These are phyloP conservation scores for Xerocomus spinulosus DNA, from an alignment of 768 basidiomycete genomes.

Conservation along the genomic window DNA sequence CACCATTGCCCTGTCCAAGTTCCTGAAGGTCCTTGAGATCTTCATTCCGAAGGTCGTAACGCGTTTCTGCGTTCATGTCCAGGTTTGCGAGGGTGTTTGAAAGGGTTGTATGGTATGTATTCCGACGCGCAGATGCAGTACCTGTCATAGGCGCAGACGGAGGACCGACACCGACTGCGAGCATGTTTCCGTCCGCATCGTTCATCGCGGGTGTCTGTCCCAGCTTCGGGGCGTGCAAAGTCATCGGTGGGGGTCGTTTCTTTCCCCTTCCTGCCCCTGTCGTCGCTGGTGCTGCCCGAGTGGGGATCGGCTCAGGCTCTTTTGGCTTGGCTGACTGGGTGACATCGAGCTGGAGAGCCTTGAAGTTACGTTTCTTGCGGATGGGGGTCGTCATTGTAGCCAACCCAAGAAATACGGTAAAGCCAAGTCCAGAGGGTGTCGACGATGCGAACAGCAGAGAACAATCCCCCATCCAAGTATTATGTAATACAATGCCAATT, in stretches of 20 bases:
- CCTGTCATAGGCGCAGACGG: slow-evolving; percentile 51
- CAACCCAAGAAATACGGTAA: slow-evolving; percentile 4
- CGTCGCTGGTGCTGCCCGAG: slow-evolving; percentile 42
- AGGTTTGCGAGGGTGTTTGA: slow-evolving; percentile 82
- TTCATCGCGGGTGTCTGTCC: slow-evolving; percentile 31
- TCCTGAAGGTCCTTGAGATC: slow-evolving; percentile 89
- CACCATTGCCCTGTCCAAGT: slow-evolving; percentile 94
- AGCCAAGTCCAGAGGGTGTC: slow-evolving; percentile 2
- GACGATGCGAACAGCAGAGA: slow-evolving; percentile 14
- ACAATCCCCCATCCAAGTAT: slow-evolving; percentile 11
- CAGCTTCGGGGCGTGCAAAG: slow-evolving; percentile 67
- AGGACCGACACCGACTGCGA: slow-evolving; percentile 45
- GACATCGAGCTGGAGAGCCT: slow-evolving; percentile 72
- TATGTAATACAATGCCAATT: slow-evolving; percentile 17
- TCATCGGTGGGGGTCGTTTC: slow-evolving; percentile 81
- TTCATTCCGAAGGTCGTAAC: slow-evolving; percentile 80
- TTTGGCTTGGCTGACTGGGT: slow-evolving; percentile 37
- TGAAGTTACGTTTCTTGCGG: slow-evolving; percentile 92
- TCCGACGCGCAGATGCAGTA: slow-evolving; percentile 52
- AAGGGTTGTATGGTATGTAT: slow-evolving; percentile 74
- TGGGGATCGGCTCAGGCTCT: slow-evolving; percentile 41
- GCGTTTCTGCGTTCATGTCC: slow-evolving; percentile 81
- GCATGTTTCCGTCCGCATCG: slow-evolving; percentile 38
- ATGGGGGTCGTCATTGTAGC: slow-evolving; percentile 51
- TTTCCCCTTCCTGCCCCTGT: slow-evolving; percentile 44